A percentile compares a stretch with the other conserved stretches of the same genome.
phyloP scores from a whole-genome alignment of 2,329 filamentous ascomycete species.

The Ramularia collo-cygni region DNA sequence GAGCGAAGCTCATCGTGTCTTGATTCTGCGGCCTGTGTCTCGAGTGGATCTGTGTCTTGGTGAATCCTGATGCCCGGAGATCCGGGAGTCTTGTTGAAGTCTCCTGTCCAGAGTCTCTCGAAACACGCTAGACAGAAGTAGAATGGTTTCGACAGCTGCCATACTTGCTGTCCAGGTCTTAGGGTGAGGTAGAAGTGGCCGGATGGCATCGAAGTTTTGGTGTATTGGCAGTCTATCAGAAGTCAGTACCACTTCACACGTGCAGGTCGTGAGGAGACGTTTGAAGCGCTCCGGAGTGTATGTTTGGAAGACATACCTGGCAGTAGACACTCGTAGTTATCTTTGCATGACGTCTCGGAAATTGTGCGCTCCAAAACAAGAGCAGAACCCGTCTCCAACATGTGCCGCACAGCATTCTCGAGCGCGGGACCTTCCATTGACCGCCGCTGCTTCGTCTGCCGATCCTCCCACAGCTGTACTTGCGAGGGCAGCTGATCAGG shows the following conservation, averaged over 20 bases:
- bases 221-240: slow-evolving; percentile 2
- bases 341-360: neutral
- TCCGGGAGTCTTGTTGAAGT: slow-evolving; percentile 3
- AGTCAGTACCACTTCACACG: too few species aligned
- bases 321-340: slow-evolving; percentile 4
- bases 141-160: slow-evolving; percentile 1
- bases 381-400: slow-evolving; percentile 3
- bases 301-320: neutral
- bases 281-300: too few species aligned
- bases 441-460: slow-evolving; percentile 3
- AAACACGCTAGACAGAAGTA: slow-evolving; percentile 16
- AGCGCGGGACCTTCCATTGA: neutral
- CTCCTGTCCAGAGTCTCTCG: slow-evolving; percentile 15
- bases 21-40: neutral
- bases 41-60: neutral
- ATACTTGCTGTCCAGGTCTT: slow-evolving; percentile 1
- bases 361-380: slow-evolving; percentile 6
- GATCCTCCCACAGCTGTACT: neutral
- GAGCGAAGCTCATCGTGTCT: neutral
- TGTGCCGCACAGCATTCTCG: neutral
- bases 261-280: too few species aligned
- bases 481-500: slow-evolving; percentile 3
- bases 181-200: slow-evolving; percentile 6
- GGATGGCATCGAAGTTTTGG: slow-evolving; percentile 5
- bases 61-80: neutral